Percentiles rank a stretch among this genome's conserved stretches.
Conservation (phyloP, 176 grass and related monocot genomes). For the Aechmea fasciata region DNA sequence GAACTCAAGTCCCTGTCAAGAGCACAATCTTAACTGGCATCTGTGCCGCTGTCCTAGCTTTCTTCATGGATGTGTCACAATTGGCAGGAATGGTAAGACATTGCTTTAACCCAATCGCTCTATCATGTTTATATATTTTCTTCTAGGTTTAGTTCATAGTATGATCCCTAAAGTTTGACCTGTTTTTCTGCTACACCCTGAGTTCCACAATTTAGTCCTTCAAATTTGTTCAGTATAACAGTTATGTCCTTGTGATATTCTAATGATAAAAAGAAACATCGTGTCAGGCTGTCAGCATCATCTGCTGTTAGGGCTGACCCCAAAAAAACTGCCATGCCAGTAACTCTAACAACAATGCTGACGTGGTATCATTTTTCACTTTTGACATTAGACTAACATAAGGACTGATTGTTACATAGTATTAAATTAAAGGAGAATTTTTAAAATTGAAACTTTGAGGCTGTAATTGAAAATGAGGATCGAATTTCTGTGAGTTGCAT, state of each 20-base stretch:
- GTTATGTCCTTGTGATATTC: background rate
- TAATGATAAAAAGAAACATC: background rate
- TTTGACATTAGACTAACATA: too few species aligned
- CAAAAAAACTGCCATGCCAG: background rate
- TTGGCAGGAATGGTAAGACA: constrained; percentile 96
- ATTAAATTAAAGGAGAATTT: background rate
- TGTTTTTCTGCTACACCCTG: too few species aligned
- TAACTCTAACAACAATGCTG: too few species aligned
- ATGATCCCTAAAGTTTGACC: background rate
- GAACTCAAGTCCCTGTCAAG: constrained; percentile 91
- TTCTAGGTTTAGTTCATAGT: background rate
- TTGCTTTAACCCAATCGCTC: background rate
- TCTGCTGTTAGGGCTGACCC: background rate
- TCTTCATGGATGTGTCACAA: constrained; percentile 95
- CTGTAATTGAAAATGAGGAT: background rate
- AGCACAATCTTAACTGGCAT: constrained; percentile 73
- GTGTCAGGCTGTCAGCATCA: too few species aligned
- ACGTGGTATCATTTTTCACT: too few species aligned
- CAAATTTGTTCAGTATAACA: too few species aligned
- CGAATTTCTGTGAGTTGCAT: background rate
- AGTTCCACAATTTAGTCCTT: too few species aligned
- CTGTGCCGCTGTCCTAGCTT: constrained; percentile 56
- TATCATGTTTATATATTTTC: background rate
- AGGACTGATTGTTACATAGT: too few species aligned
- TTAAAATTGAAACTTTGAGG: background rate